Base-by-base conservation (phyloP, 176 grass and related monocot genomes). In the Oryza meridionalis region DNA sequence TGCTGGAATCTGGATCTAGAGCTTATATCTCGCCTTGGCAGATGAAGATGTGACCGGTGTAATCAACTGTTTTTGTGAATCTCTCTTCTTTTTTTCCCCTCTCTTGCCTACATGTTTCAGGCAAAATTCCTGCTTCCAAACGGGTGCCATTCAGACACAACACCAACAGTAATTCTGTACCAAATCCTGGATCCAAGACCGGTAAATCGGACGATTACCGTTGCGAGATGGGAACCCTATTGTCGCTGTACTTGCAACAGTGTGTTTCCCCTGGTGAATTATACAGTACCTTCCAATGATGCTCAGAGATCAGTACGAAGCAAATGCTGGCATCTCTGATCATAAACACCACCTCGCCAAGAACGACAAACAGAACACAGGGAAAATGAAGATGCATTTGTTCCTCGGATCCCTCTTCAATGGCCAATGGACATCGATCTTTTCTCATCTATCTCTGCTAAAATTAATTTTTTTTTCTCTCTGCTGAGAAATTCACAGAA, bases 361-460 rank as follows among this genome's bases (percentile, higher is more conserved):
- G 45, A 9, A 70, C n/a, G 25, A 77, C 27, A 43, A 26, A 33
- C 6, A 35, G 6, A 58, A 58, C 17, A 8, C 53, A 58, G 6
- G 53, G 19, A 55, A n/a, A 46, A 21, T 14, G 0, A 58, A 58
- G 19, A 58, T 21, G 3, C 35, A 77, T 45, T 45, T n/a, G 9
- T 82, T 77, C 79, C 73, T 82, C 64, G 85, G 85, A 87, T 87
- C 12, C 84, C 85, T 76, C 78, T 87, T 47, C 31, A 64, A 9
- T 37, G 21, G 75, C 63, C 67, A 35, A 35, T 6, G 21, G 75
- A 65, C 67, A 46, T 33, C 33, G 33, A 35, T 37, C 3, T 47
- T 27, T 45, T 16, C 32, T 31, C 8, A 1, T 69, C 21, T 16
- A 42, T 65, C 27, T 50, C 44, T 22, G 58, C 58, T 24, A 10